Base-by-base conservation (phyloP, 73 alveolate genomes). In the Symbiodinium natans region DNA sequence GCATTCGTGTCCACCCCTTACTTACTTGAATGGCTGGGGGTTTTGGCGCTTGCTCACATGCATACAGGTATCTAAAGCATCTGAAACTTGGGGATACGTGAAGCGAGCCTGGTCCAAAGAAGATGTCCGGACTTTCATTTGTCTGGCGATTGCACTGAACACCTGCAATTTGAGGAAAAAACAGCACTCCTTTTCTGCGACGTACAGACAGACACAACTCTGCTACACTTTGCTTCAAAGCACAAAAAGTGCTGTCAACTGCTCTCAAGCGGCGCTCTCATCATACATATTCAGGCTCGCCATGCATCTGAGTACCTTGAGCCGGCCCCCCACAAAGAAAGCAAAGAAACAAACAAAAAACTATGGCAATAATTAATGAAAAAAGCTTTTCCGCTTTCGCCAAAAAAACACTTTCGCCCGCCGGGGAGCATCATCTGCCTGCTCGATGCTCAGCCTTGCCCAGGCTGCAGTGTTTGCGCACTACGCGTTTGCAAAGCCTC, bases 111-210 rank as follows among this genome's bases (percentile, higher is more conserved):
- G 95, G 19, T 88, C 95, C 23, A 88, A 54, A 25, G 95, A 59
- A 38, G 95, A 75, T 15, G 95, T 88, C 40, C 95, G 95, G 31
- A 88, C 95, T 83, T 88, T 88, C 95, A 88, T 88, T 27, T 88
- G 95, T 29, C 95, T 19, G 15, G 95, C 95, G 43, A 88, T 88
- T 31, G 95, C 95, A 38, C 95, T 88, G 68, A 88, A 88, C 29
- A 88, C 95, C 95, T 88, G 41, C 2, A 19, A 19, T 29, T 52
- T 52, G 15, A n/a, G n/a, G n/a, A n/a, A n/a, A n/a, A n/a, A n/a
- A n/a, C n/a, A n/a, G n/a, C n/a, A n/a, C n/a, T n/a, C n/a, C n/a
- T n/a, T n/a, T n/a, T n/a, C n/a, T n/a, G n/a, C n/a, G n/a, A n/a
- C n/a, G n/a, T n/a, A n/a, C n/a, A n/a, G 7, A 4, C 68, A 21